Evolutionary conservation across 352 stramenopile genomes (phyloP), one percentile per base, ranked within the genome.

Genomic region (Phytopythium oedochilum): DNA sequence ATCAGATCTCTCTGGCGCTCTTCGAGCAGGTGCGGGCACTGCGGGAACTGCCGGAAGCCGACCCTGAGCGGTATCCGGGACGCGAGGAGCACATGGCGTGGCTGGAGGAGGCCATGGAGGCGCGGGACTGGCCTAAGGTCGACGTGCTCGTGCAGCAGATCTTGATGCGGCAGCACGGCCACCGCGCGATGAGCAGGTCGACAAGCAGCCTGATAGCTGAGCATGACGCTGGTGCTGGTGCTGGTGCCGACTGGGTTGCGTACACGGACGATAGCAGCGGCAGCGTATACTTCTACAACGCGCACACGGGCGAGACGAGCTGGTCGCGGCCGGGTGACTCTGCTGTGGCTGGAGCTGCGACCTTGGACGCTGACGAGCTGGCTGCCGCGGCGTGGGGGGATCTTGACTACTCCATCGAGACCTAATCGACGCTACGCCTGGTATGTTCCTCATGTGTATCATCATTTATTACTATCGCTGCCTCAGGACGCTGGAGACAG

Each of bases 91-190:
- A 93, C 57, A 87, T 89, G 66, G 53, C 23, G 23, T 93, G 81
- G 80, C 56, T 93, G n/a, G 75, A 89, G 40, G 61, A 63, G 25
- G 70, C 83, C n/a, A 81, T 93, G 39, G 52, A 53, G 3, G 63
- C 68, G 28, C 78, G 70, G 29, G 65, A 89, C 50, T 93, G 83
- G 83, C 60, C 55, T 29, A 89, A 87, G 53, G 77, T 76, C 28
- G 78, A 91, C 34, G 80, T 68, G 25, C 63, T 91, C 25, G 70
- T 87, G 36, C 78, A 89, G 44, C 78, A 91, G 49, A 93, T 93
- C 38, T 56, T 70, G 18, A 72, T 89, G 18, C 73, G 79, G 18
- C 74, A 92, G 46, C 68, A 86, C 53, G 83, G 75, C 42, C 66
- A 86, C 44, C 32, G 35, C 12, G 68, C 70, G 35, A 61, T 44